These are phyloP conservation scores for Lactifluus subvellereus DNA, from an alignment of 768 basidiomycete species.

Conservation along the genomic window DNA sequence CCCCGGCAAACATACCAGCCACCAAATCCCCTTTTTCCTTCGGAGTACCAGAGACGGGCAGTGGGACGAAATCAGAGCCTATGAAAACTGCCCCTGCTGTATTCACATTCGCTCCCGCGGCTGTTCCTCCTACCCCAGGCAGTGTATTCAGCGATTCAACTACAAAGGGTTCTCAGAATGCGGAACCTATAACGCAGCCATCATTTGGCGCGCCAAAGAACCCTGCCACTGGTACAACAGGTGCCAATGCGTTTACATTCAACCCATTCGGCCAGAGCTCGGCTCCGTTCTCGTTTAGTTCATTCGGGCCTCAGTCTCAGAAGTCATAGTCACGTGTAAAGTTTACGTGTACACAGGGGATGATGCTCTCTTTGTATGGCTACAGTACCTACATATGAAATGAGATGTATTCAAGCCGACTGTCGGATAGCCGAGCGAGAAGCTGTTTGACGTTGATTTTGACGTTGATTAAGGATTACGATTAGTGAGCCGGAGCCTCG, in stretches of 20 bases:
- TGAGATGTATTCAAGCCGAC: neutral
- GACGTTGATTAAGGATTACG: neutral
- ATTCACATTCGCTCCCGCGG: conserved; percentile 4
- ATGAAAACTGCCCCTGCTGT: neutral
- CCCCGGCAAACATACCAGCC: neutral
- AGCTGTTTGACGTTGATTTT: neutral
- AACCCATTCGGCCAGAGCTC: conserved; percentile 3
- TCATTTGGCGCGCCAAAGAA: conserved; percentile 13
- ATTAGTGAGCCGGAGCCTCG: neutral
- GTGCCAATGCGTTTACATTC: conserved; percentile 4
- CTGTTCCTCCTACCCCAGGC: conserved; percentile 16
- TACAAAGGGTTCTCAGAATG: conserved; percentile 7
- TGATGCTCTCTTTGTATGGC: neutral
- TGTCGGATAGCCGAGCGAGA: neutral
- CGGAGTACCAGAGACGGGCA: neutral
- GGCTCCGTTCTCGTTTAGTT: conserved; percentile 8
- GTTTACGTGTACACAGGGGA: neutral
- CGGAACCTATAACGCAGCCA: conserved; percentile 7
- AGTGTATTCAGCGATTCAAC: conserved; percentile 16
- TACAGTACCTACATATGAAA: neutral
- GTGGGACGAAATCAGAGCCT: neutral
- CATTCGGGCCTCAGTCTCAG: conserved; percentile 13
- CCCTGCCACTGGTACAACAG: neutral
- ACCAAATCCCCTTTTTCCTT: conserved; percentile 11
- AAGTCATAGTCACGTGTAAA: conserved; percentile 8